These are phyloP conservation scores for Cytospora piceae DNA, from an alignment of 2,329 filamentous ascomycete species.

Conservation along the genomic window DNA sequence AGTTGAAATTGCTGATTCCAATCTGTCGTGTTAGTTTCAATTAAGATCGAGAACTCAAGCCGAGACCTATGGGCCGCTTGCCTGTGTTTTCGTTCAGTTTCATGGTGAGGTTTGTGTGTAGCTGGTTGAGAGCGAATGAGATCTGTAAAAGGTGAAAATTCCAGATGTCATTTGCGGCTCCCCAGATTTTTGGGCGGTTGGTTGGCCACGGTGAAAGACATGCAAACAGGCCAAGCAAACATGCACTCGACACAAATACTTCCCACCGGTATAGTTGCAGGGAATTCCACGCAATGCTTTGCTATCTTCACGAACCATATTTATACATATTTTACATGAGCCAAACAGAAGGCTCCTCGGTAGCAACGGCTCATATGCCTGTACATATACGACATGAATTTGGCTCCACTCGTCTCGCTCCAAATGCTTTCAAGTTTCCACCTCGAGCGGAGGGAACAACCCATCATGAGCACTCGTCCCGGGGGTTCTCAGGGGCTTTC, in stretches of 20 bases:
- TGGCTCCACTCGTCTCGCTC: not conserved
- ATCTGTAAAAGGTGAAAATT: conserved; percentile 8
- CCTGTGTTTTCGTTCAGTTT: conserved; percentile 50
- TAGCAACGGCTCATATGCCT: not conserved
- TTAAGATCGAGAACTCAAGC: not conserved
- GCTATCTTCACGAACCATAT: not conserved
- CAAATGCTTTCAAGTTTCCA: conserved; percentile 41
- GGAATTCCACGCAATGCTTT: not conserved
- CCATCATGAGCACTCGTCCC: conserved; percentile 45
- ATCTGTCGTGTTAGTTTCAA: not conserved
- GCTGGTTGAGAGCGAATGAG: not conserved
- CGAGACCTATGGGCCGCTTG: conserved; percentile 32
- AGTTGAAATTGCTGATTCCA: conserved; percentile 65
- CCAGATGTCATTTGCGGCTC: not conserved
- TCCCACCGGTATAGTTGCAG: not conserved
- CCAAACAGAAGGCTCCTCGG: not conserved
- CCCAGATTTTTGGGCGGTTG: conserved; percentile 11
- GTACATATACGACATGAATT: not conserved
- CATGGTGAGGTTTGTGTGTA: conserved; percentile 40
- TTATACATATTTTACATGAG: not conserved
- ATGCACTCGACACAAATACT: not conserved
- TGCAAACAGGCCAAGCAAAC: not conserved
- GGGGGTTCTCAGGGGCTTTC: conserved; percentile 44
- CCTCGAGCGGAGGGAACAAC: conserved; percentile 57
- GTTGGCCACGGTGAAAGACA: conserved; percentile 4